These are phyloP conservation scores for Phtheirospermum japonicum DNA, from an alignment of 257 asterid species.

Conservation along the genomic window DNA sequence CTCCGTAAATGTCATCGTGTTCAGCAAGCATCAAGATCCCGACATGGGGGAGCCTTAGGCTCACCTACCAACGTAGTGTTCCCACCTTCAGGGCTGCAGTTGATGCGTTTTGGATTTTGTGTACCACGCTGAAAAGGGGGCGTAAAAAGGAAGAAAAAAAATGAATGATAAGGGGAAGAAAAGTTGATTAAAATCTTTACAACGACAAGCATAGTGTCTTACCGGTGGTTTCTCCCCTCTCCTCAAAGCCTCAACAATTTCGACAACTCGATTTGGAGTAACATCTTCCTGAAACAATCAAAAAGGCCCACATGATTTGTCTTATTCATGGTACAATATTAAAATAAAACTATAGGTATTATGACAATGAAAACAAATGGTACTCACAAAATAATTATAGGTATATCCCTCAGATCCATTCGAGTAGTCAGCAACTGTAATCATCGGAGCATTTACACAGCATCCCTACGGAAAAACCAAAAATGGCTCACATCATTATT, in stretches of 20 bases:
- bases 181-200: constrained; percentile 7
- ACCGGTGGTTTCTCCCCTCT: constrained; percentile 96
- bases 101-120: constrained; percentile 74
- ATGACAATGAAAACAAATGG: background rate
- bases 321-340: constrained; percentile 3
- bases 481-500: constrained; percentile 18
- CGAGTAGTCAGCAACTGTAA: constrained; percentile 95
- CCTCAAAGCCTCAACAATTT: constrained; percentile 85
- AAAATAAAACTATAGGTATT: background rate
- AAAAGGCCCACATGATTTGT: constrained; percentile 12
- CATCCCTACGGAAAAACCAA: constrained; percentile 58
- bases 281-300: constrained; percentile 71
- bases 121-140: constrained; percentile 94
- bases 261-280: constrained; percentile 80
- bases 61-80: constrained; percentile 73
- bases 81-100: constrained; percentile 93
- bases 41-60: constrained; percentile 89
- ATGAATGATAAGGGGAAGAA: background rate
- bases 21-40: constrained; percentile 97
- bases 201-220: constrained; percentile 28
- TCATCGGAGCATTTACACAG: constrained; percentile 99
- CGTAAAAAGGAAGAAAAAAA: background rate
- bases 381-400: constrained; percentile 80
- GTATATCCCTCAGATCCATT: constrained; percentile 92
- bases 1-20: constrained; percentile 16